Evolutionary conservation across 1,284 basidiomycete species (phyloP).

Genomic region (Irpex sp.): DNA sequence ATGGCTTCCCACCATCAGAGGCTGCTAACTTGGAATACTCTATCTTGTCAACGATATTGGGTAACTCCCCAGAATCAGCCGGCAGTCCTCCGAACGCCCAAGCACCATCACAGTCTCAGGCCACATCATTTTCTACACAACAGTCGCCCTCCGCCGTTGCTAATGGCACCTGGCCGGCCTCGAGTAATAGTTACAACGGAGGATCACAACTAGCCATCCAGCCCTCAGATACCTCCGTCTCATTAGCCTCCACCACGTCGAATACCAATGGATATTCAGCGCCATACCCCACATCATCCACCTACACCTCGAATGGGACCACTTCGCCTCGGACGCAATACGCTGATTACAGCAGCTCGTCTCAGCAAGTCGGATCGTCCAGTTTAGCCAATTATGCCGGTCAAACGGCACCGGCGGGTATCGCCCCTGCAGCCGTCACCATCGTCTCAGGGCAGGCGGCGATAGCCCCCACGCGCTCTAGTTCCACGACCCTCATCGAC

Average conservation of each 20-base stretch:
- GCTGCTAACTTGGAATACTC: constrained; percentile 91
- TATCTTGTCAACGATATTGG: constrained; percentile 87
- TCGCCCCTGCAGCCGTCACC: constrained; percentile 1
- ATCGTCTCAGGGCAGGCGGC: constrained; percentile 6
- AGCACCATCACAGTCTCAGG: constrained; percentile 8
- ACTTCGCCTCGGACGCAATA: constrained; percentile 5
- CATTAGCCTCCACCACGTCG: constrained; percentile 9
- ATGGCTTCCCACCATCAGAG: constrained; percentile 76
- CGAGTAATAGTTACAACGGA: constrained; percentile 6
- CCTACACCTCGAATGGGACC: constrained; percentile 2
- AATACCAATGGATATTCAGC: constrained; percentile 15
- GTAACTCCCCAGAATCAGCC: constrained; percentile 62
- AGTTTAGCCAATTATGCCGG: constrained; percentile 11
- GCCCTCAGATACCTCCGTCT: constrained; percentile 34
- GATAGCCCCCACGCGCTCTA: constrained; percentile 9
- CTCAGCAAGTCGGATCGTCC: constrained; percentile 3
- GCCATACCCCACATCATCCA: constrained; percentile 1
- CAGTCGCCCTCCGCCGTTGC: constrained; percentile 18
- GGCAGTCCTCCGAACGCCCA: constrained; percentile 27
- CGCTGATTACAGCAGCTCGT: constrained; percentile 4
- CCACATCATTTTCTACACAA: constrained; percentile 17
- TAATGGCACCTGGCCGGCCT: constrained; percentile 41
- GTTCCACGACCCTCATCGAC: constrained; percentile 13
- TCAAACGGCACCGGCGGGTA: constrained; percentile 2
- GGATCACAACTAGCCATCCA: constrained; percentile 37